Evolutionary conservation across 1,139 yeast genomes (phyloP).

Genomic region (Nakaseomyces glabratus): DNA sequence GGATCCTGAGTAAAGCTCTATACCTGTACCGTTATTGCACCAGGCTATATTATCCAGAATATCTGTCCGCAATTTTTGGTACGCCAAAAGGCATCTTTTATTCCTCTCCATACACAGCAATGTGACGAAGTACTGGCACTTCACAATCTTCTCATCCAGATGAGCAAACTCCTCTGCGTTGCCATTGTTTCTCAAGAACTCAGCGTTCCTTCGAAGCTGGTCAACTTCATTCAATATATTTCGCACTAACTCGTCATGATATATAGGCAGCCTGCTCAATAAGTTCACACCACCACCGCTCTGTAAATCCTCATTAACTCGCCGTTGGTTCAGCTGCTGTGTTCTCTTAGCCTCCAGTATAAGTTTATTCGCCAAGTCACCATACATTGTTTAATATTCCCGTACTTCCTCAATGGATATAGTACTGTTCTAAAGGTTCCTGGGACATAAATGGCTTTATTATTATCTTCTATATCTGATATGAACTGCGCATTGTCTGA

Average conservation of each 20-base stretch:
- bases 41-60: slow-evolving; percentile 65
- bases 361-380: slow-evolving; percentile 76
- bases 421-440: too few relatives aligned
- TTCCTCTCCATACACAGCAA: slow-evolving; percentile 76
- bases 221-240: slow-evolving; percentile 46
- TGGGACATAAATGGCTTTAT: too few relatives aligned
- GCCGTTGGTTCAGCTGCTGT: slow-evolving; percentile 37
- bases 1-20: slow-evolving; percentile 13
- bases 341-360: slow-evolving; percentile 79
- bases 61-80: slow-evolving; percentile 62
- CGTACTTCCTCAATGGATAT: too few relatives aligned
- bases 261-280: slow-evolving; percentile 44
- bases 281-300: slow-evolving; percentile 3
- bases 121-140: slow-evolving; percentile 74
- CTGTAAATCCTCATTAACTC: slow-evolving; percentile 19
- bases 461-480: too few relatives aligned
- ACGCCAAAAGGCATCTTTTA: slow-evolving; percentile 80
- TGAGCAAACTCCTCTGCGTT: slow-evolving; percentile 25
- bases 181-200: slow-evolving; percentile 18
- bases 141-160: slow-evolving; percentile 41
- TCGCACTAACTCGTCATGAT: slow-evolving; percentile 68
- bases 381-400: too few relatives aligned
- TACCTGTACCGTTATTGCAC: slow-evolving; percentile 37
- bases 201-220: slow-evolving; percentile 44
- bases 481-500: too few relatives aligned